Evolutionary conservation across 495 filamentous ascomycete species (phyloP), one percentile per base, ranked within the genome.

Genomic region (Neurospora sp.): DNA sequence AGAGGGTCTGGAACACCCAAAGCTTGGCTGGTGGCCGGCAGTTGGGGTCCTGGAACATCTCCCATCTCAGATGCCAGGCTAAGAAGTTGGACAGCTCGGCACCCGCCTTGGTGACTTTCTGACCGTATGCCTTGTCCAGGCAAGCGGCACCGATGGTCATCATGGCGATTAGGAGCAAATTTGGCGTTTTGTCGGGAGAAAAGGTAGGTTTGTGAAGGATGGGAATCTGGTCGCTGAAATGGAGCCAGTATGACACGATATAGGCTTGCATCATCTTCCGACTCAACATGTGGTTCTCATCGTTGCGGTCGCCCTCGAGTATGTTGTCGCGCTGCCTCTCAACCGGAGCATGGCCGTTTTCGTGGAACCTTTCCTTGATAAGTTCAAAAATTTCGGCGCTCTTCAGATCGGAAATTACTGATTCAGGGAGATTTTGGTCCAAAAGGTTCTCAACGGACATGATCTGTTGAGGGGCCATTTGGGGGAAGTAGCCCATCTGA

Each of bases 201-300:
- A 98, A 99, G 0, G 95, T 98, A 35, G 96, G 94, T 75, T 93
- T 92, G 78, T 99, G 96, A 48, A 99, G 86, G 71, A 99, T 97
- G 6, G 96, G 96, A 74, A 99, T 86, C 78, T 99, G 96, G 71
- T 94, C 90, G 82, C 96, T 96, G 76, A 98, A 97, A 79, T 98
- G 93, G 70, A 90, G 86, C 96, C 96, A 99, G 81, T 93, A 99
- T 16, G 94, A 96, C 5, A 90, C 88, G 77, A 98, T 94, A 79
- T 98, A 99, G 10, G 90, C 89, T 82, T 97, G 93, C 92, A 99
- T 96, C 92, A 96, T 97, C 77, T 90, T 90, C 72, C 94, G 83
- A 77, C 95, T 97, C 73, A 98, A 83, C 77, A 96, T 90, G 79
- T 98, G 95, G 38, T 76, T 81, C 59, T 86, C 90, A 37, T 90